These are phyloP conservation scores for Fusarium caatingaense DNA, from an alignment of 2,329 filamentous ascomycete species.

Conservation along the genomic window DNA sequence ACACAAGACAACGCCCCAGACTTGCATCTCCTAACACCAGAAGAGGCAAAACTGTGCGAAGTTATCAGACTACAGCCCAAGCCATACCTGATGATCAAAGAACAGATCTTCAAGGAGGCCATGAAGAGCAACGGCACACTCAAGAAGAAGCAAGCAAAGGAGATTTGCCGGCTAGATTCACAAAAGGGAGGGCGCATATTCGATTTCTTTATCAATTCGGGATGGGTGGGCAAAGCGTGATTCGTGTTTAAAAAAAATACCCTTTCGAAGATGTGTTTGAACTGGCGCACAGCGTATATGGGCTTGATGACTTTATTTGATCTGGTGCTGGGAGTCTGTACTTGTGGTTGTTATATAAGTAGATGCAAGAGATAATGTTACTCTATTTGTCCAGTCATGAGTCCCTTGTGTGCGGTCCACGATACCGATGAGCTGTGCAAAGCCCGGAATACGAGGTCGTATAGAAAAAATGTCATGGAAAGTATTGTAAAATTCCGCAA, in stretches of 20 bases:
- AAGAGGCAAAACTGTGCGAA: conserved; percentile 89
- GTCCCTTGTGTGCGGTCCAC: not conserved
- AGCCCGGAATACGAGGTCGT: too few species aligned
- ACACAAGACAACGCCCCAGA: conserved; percentile 83
- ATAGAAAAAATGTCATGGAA: too few species aligned
- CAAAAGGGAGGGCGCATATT: conserved; percentile 89
- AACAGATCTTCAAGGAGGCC: conserved; percentile 89
- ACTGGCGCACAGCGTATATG: conserved; percentile 33
- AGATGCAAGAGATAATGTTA: conserved; percentile 18
- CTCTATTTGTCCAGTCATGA: not conserved
- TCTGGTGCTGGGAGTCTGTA: conserved; percentile 7
- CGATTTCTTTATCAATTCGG: conserved; percentile 93
- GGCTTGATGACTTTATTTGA: not conserved
- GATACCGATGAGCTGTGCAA: too few species aligned
- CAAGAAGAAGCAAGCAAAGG: conserved; percentile 93
- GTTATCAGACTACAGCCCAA: conserved; percentile 89
- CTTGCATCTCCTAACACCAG: conserved; percentile 83
- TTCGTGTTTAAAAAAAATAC: conserved; percentile 39
- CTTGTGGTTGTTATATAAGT: conserved; percentile 10
- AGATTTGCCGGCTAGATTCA: conserved; percentile 84
- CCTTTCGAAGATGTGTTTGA: conserved; percentile 34
- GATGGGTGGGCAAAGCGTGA: conserved; percentile 89
- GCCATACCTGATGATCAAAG: conserved; percentile 94
- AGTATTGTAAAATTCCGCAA: too few species aligned
- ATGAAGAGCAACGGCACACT: conserved; percentile 87